Conservation (phyloP, 2,329 filamentous ascomycete species). For the Ophiostoma sp. region DNA sequence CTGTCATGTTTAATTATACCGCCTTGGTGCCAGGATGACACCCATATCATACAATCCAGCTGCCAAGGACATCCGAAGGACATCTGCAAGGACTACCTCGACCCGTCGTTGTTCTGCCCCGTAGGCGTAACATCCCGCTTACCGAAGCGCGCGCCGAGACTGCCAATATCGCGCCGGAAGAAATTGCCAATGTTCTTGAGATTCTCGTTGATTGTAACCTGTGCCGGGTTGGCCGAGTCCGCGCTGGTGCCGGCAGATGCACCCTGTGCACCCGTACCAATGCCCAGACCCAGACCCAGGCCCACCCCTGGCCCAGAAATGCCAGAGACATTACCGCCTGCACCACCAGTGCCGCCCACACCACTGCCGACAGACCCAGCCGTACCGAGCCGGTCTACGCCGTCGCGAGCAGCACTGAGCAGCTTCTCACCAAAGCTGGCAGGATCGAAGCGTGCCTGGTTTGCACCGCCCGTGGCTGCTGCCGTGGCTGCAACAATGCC, state of each 20-base stretch:
- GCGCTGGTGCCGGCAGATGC: conserved; percentile 17
- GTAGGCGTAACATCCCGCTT: conserved; percentile 47
- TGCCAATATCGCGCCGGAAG: conserved; percentile 80
- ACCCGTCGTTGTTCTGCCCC: conserved; percentile 22
- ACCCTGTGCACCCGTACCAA: conserved; percentile 8
- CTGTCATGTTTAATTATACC: not conserved
- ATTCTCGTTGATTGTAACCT: conserved; percentile 82
- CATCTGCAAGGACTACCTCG: not conserved
- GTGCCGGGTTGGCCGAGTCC: conserved; percentile 38
- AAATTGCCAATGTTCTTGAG: conserved; percentile 95
- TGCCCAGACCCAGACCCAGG: conserved; percentile 15
- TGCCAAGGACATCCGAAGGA: not conserved
- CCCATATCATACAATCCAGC: not conserved
- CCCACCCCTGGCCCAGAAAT: conserved; percentile 28
- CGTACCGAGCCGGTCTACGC: conserved; percentile 69
- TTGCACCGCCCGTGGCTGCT: not conserved
- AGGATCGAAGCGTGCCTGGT: conserved; percentile 23
- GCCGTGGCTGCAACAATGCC: conserved; percentile 31
- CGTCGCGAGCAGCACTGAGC: conserved; percentile 80
- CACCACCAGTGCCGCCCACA: conserved; percentile 32
- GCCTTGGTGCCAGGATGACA: not conserved
- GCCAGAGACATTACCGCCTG: conserved; percentile 25
- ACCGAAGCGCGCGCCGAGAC: conserved; percentile 67
- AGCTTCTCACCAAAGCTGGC: conserved; percentile 69
- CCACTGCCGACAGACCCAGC: conserved; percentile 33